Base-by-base conservation (phyloP, 2,329 filamentous ascomycete genomes). In the Fusarium virguliforme region DNA sequence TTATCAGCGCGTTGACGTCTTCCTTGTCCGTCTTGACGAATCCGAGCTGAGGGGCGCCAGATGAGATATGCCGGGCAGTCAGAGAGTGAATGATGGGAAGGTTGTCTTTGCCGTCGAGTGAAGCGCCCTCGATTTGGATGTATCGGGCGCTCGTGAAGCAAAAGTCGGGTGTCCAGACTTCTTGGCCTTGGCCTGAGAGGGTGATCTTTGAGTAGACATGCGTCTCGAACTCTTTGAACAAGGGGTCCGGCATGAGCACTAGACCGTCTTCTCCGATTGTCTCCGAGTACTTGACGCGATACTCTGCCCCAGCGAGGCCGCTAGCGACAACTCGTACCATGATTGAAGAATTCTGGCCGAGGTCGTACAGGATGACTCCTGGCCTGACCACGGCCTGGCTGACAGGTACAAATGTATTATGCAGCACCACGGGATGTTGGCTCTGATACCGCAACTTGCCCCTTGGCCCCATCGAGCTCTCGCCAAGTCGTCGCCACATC, bases 111-210 rank as follows among this genome's bases (percentile, higher is more conserved):
- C 50, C 62, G 22, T 76, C 70, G 4, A 79, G 65, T 1, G 79
- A 75, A 2, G 75, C 80, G 26, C 81, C 81, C 61, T 83, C 81
- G 34, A 83, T 72, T 56, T 83, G 81, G 32, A 83, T 81, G 55
- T 83, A 83, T 1, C 81, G 76, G 2, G 81, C 81, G 43, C 80
- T 80, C 4, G 81, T 84, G 67, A 83, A 83, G 69, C 78, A 81
- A 62, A 83, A 83, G 65, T 83, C 81, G 1, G 82, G 81, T 37
- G 76, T 73, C 81, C 81, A 83, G 6, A 67, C 71, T 59, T 83
- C 80, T 62, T 83, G 79, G 12, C 55, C 53, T 1, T 62, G 74
- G 0, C 81, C 80, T 2, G 75, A 67, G 1, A 83, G 71, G 1
- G 75, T 79, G 59, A 82, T 74, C 7, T 80, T 82, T 28, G 79